A percentile compares a stretch with the other conserved stretches of the same genome.
phyloP scores from a whole-genome alignment of 1,139 yeast species.

The Diutina mesorugosa region DNA sequence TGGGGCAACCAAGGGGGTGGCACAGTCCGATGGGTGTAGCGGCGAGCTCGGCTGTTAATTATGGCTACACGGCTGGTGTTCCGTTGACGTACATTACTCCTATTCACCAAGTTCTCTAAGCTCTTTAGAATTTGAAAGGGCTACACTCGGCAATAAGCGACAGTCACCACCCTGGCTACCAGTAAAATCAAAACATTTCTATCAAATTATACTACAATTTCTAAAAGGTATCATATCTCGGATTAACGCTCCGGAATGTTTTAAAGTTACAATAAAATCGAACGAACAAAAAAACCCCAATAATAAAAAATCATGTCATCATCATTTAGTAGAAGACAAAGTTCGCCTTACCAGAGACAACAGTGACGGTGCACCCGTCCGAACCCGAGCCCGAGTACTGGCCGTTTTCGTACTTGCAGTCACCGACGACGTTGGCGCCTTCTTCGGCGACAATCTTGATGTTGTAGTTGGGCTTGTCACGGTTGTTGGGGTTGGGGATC shows the following conservation, averaged over 20 bases:
- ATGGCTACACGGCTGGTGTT: too few species aligned
- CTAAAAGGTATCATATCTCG: not conserved
- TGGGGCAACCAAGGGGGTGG: too few species aligned
- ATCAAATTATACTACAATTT: not conserved
- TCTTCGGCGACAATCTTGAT: slow-evolving; percentile 62
- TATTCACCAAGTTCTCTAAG: too few species aligned
- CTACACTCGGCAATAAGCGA: too few species aligned
- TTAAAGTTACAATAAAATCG: not conserved
- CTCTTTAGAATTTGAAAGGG: too few species aligned
- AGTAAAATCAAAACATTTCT: too few species aligned
- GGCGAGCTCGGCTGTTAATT: too few species aligned
- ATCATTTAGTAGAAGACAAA: slow-evolving; percentile 42
- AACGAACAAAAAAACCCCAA: not conserved
- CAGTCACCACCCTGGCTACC: too few species aligned
- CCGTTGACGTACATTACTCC: too few species aligned
- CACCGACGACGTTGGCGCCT: slow-evolving; percentile 52
- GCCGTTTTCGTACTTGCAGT: slow-evolving; percentile 75
- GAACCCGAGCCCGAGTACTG: slow-evolving; percentile 49
- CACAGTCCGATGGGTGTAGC: too few species aligned
- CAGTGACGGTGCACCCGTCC: slow-evolving; percentile 92
- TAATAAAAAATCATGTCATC: not conserved
- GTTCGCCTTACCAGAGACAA: slow-evolving; percentile 68
- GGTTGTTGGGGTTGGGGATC: slow-evolving; percentile 92
- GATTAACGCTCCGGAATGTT: slow-evolving; percentile 1
- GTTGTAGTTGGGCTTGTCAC: slow-evolving; percentile 63